Percentiles rank a stretch among this genome's conserved stretches.
Evolutionary conservation across 1,284 basidiomycete species (phyloP).

Genomic region (Ceratobasidium theobromae): DNA sequence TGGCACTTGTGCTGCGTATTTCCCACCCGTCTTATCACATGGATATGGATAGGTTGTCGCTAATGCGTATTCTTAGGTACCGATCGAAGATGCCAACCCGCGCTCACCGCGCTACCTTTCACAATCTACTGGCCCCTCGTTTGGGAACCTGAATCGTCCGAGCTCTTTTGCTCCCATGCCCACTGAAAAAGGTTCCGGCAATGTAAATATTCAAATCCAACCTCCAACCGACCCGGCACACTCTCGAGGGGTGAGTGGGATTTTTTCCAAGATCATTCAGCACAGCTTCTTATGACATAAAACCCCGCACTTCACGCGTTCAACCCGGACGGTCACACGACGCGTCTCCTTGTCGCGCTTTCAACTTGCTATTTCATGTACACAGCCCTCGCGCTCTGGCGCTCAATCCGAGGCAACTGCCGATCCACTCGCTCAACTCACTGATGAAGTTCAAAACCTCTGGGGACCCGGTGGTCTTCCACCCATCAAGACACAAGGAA

Average conservation of each 20-base stretch:
- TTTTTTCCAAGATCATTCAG: neutral
- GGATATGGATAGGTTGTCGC: neutral
- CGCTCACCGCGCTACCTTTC: conserved; percentile 23
- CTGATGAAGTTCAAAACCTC: conserved; percentile 15
- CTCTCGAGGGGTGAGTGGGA: conserved; percentile 21
- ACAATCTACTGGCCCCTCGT: conserved; percentile 22
- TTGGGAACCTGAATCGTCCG: conserved; percentile 23
- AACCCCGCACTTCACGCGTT: neutral
- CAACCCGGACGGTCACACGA: neutral
- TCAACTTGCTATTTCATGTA: neutral
- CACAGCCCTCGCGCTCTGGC: conserved; percentile 9
- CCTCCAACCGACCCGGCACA: conserved; percentile 35
- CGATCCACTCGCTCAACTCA: conserved; percentile 7
- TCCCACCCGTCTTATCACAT: neutral
- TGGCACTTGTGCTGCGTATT: neutral
- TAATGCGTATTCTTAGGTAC: neutral
- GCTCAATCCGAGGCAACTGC: conserved; percentile 1
- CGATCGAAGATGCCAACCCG: conserved; percentile 11
- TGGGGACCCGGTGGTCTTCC: conserved; percentile 6
- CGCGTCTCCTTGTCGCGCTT: neutral
- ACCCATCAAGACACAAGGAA: conserved; percentile 26
- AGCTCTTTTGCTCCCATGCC: conserved; percentile 21
- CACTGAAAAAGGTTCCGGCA: neutral
- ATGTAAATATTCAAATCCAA: conserved; percentile 33
- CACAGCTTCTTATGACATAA: conserved; percentile 15